Evolutionary conservation across 2,329 filamentous ascomycete species (phyloP).

Genomic region (Pleomassaria siparia): DNA sequence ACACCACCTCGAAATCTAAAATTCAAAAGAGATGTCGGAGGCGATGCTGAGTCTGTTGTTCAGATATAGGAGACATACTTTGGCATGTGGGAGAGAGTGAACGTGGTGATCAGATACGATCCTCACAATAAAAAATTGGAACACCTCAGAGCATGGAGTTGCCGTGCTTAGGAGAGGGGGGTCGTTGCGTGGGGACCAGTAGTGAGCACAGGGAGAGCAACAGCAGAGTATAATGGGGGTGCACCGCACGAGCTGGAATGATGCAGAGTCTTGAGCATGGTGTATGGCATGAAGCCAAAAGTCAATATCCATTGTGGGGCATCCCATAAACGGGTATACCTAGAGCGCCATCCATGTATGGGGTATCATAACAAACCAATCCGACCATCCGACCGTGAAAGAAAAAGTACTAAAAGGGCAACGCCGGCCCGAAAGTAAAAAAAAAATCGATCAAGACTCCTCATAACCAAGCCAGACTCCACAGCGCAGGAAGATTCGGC

Average conservation of each 20-base stretch:
- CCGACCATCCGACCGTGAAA: slow-evolving; percentile 1
- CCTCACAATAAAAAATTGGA: too few relatives aligned
- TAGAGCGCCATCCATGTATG: background rate
- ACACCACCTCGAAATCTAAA: too few relatives aligned
- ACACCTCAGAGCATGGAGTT: too few relatives aligned
- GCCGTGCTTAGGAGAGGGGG: too few relatives aligned
- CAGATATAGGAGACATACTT: too few relatives aligned
- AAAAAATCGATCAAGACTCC: background rate
- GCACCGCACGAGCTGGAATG: background rate
- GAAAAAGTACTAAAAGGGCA: background rate
- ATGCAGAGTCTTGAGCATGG: background rate
- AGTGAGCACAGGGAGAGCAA: background rate
- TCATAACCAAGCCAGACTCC: slow-evolving; percentile 95
- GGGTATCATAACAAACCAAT: slow-evolving; percentile 3
- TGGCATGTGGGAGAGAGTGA: too few relatives aligned
- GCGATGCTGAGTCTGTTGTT: too few relatives aligned
- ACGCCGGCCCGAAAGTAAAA: background rate
- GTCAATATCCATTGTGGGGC: background rate
- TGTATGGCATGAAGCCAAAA: background rate
- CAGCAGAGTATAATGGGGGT: background rate
- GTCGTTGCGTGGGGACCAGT: too few relatives aligned
- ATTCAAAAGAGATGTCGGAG: too few relatives aligned
- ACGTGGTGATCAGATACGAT: too few relatives aligned
- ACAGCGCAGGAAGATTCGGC: slow-evolving; percentile 86
- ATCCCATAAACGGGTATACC: background rate